Evolutionary conservation across 1,284 basidiomycete genomes (phyloP).

Genomic region (Ceratobasidium sp.): DNA sequence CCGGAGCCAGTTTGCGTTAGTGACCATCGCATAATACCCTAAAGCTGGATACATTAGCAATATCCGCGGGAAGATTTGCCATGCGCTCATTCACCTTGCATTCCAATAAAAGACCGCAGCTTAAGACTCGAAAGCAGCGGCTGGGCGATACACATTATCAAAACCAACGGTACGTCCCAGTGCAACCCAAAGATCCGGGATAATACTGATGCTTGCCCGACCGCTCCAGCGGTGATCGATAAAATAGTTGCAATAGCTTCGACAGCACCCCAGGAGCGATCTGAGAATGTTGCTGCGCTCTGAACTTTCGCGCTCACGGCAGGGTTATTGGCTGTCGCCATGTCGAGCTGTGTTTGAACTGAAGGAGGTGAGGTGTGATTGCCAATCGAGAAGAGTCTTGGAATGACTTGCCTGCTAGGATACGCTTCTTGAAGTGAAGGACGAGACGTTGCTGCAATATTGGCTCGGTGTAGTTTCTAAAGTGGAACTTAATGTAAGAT

Average conservation of each 20-base stretch:
- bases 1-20: constrained; percentile 34
- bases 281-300: constrained; percentile 10
- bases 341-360: constrained; percentile 42
- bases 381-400: not conserved
- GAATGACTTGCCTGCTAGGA: constrained; percentile 8
- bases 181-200: constrained; percentile 18
- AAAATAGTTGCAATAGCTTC: constrained; percentile 5
- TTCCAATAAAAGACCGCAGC: constrained; percentile 11
- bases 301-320: constrained; percentile 35
- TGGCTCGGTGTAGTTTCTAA: constrained; percentile 10
- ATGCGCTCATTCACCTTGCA: not conserved
- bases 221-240: not conserved
- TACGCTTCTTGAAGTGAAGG: constrained; percentile 41
- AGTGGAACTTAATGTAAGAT: not conserved
- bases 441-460: constrained; percentile 30
- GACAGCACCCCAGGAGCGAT: not conserved
- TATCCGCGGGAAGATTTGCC: too few relatives aligned
- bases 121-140: constrained; percentile 20
- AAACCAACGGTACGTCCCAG: constrained; percentile 7
- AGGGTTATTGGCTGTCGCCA: constrained; percentile 32
- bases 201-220: not conserved
- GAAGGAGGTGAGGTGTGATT: not conserved
- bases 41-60: not conserved
- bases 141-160: constrained; percentile 10
- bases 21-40: constrained; percentile 40